phyloP scores from a whole-genome alignment of 805 yeast species.

The Wickerhamomyces hampshirensis region DNA sequence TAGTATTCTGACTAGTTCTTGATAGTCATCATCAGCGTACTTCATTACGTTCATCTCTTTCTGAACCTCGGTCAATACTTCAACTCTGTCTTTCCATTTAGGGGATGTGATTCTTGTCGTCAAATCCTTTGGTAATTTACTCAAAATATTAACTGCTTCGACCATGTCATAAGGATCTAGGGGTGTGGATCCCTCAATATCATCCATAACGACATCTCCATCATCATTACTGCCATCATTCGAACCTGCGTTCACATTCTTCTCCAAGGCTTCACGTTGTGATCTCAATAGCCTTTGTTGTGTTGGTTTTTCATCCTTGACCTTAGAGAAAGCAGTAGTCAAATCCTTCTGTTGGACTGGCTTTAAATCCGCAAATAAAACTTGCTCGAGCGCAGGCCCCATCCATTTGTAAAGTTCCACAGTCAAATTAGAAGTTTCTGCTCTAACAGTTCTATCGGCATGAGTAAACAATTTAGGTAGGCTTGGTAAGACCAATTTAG shows the following conservation, averaged over 20 bases:
- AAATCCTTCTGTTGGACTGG: slow-evolving; percentile 91
- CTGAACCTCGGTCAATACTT: slow-evolving; percentile 63
- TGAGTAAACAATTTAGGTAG: slow-evolving; percentile 74
- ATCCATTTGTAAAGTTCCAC: slow-evolving; percentile 71
- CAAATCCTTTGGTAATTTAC: slow-evolving; percentile 63
- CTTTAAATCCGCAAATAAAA: slow-evolving; percentile 67
- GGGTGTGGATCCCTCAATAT: slow-evolving; percentile 22
- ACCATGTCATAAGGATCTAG: slow-evolving; percentile 68
- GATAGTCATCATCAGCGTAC: slow-evolving; percentile 58
- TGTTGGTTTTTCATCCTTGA: slow-evolving; percentile 35
- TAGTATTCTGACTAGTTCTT: slow-evolving; percentile 54
- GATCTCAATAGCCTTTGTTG: slow-evolving; percentile 54
- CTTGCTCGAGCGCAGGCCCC: slow-evolving; percentile 50
- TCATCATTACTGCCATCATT: slow-evolving; percentile 12
- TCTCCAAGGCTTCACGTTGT: slow-evolving; percentile 42
- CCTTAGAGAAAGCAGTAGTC: slow-evolving; percentile 57
- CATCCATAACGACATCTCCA: slow-evolving; percentile 23
- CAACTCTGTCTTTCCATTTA: slow-evolving; percentile 92
- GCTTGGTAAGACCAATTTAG: slow-evolving; percentile 49
- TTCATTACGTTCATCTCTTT: slow-evolving; percentile 47
- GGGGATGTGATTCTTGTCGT: slow-evolving; percentile 48
- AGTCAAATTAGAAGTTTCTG: slow-evolving; percentile 65
- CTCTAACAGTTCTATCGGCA: slow-evolving; percentile 82
- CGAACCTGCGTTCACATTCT: slow-evolving; percentile 4
- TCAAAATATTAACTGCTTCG: slow-evolving; percentile 63